Conservation (phyloP, 495 filamentous ascomycete species). For the Choiromyces venosus region DNA sequence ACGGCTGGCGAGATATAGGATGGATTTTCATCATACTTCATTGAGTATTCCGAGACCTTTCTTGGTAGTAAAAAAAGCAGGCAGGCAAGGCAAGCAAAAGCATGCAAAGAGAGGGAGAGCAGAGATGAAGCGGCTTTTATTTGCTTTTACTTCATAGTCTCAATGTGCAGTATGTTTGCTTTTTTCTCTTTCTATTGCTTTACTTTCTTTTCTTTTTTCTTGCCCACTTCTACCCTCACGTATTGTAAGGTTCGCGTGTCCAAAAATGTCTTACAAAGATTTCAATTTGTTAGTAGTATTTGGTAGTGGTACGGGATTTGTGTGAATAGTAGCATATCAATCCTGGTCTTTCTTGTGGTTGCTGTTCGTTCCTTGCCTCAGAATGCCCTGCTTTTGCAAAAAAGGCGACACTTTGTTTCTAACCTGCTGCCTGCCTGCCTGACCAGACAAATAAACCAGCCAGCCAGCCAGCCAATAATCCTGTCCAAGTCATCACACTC, state of each 20-base stretch:
- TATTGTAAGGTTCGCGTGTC: not conserved
- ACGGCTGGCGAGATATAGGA: not conserved
- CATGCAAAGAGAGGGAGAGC: not conserved
- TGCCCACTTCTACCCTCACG: not conserved
- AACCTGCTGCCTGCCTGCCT: not conserved
- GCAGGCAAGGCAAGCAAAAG: not conserved
- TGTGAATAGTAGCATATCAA: not conserved
- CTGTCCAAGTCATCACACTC: not conserved
- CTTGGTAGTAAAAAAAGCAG: not conserved
- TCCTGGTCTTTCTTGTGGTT: not conserved
- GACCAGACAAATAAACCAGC: not conserved
- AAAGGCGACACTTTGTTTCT: not conserved
- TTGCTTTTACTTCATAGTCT: not conserved
- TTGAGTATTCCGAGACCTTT: not conserved
- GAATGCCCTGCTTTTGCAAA: not conserved
- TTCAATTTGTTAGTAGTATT: not conserved
- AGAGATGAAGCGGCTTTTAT: not conserved
- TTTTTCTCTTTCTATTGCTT: not conserved
- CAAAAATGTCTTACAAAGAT: not conserved
- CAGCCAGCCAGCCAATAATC: not conserved
- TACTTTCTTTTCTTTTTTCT: not conserved
- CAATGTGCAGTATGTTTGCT: not conserved
- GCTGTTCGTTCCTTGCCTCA: not conserved
- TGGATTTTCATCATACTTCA: not conserved
- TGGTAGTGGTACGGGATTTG: not conserved